Conservation (phyloP, 805 yeast species). For the Wickerhamiella bombiphila region DNA sequence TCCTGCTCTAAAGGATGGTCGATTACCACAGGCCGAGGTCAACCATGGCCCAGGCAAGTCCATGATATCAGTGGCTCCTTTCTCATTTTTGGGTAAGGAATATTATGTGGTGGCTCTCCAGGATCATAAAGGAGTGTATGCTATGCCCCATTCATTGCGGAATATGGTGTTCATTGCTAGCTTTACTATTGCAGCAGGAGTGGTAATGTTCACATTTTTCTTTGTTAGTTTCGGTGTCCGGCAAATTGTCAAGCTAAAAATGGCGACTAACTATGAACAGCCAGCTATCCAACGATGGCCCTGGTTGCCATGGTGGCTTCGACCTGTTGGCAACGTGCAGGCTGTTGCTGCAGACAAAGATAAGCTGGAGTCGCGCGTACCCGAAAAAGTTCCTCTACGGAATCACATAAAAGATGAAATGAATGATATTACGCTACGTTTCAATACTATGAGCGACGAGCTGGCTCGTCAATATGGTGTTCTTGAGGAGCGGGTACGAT, state of each 20-base stretch:
- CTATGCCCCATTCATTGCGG: conserved; percentile 13
- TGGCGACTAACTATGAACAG: conserved; percentile 17
- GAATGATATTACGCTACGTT: conserved; percentile 75
- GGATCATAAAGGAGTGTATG: conserved; percentile 11
- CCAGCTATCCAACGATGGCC: conserved; percentile 11
- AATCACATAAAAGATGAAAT: conserved; percentile 48
- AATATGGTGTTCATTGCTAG: conserved; percentile 12
- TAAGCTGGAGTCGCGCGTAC: conserved; percentile 13
- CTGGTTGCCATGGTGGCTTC: conserved; percentile 13
- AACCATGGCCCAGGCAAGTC: conserved; percentile 15
- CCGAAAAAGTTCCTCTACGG: conserved; percentile 15
- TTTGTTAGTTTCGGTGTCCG: conserved; percentile 17
- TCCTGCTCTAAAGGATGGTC: background rate
- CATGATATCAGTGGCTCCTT: conserved; percentile 12
- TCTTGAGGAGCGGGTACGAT: conserved; percentile 74
- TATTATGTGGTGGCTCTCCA: conserved; percentile 15
- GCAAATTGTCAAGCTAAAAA: conserved; percentile 16
- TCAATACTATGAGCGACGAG: conserved; percentile 88
- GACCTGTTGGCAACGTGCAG: conserved; percentile 5
- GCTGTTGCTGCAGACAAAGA: background rate
- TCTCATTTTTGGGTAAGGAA: conserved; percentile 6
- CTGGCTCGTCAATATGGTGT: conserved; percentile 70
- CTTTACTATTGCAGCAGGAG: conserved; percentile 13
- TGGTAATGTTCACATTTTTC: conserved; percentile 14
- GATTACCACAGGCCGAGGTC: conserved; percentile 10